phyloP scores from a whole-genome alignment of 805 yeast genomes.

The Trichomonascus vanleenenianus region DNA sequence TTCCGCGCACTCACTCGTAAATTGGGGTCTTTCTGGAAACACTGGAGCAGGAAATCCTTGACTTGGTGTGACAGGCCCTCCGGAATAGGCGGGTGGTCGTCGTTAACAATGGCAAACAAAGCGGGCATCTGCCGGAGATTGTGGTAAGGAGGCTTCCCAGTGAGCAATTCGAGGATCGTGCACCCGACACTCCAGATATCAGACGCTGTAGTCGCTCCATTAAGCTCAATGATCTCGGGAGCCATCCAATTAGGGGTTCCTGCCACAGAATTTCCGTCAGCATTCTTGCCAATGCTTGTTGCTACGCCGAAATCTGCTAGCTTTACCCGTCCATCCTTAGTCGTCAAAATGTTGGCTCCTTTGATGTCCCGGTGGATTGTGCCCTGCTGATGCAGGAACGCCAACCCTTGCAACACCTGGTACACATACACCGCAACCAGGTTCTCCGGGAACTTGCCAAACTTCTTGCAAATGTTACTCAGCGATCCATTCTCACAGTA shows the following conservation, averaged over 20 bases:
- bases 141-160: constrained; percentile 84
- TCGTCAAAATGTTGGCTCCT: constrained; percentile 63
- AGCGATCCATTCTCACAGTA: constrained; percentile 58
- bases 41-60: constrained; percentile 54
- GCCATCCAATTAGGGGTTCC: constrained; percentile 99
- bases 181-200: constrained; percentile 88
- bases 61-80: constrained; percentile 32
- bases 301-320: constrained; percentile 78
- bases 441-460: constrained; percentile 48
- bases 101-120: constrained; percentile 74
- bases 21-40: constrained; percentile 65
- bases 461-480: constrained; percentile 43
- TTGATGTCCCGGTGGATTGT: constrained; percentile 73
- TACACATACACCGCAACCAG: constrained; percentile 42
- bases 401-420: constrained; percentile 54
- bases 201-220: constrained; percentile 80
- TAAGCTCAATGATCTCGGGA: constrained; percentile 82
- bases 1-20: constrained; percentile 48
- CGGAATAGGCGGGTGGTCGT: constrained; percentile 65
- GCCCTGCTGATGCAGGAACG: constrained; percentile 60
- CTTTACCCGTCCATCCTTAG: constrained; percentile 56
- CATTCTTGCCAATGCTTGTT: constrained; percentile 33
- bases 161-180: constrained; percentile 79
- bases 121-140: constrained; percentile 71
- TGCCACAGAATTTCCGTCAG: constrained; percentile 28